Percentiles rank a stretch among this genome's conserved stretches.
Conservation (phyloP, 192 early-diverging fungal genomes). For the Glomus cerebriforme region DNA sequence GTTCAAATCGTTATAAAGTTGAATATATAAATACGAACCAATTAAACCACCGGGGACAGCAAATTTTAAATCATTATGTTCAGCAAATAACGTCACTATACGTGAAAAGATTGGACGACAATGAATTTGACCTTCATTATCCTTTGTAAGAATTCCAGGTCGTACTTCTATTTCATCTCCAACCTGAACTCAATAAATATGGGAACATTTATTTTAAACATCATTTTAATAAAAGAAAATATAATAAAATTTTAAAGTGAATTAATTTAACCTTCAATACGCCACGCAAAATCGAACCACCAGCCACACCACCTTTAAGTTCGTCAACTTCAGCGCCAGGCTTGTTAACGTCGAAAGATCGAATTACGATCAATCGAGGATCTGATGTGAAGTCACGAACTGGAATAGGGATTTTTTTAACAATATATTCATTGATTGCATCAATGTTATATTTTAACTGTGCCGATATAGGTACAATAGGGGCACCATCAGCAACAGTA, state of each 20-base stretch:
- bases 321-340: conserved; percentile 92
- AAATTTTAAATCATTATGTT: conserved; percentile 90
- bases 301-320: conserved; percentile 96
- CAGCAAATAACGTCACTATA: conserved; percentile 86
- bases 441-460: conserved; percentile 99
- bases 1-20: not conserved
- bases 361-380: conserved; percentile 95
- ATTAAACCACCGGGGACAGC: conserved; percentile 99
- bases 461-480: conserved; percentile 97
- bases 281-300: conserved; percentile 93
- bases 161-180: conserved; percentile 97
- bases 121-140: conserved; percentile 76
- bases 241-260: not conserved
- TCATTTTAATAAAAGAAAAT: not conserved
- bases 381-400: conserved; percentile 89
- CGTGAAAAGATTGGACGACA: conserved; percentile 88
- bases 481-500: conserved; percentile 92
- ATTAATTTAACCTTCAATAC: conserved; percentile 63
- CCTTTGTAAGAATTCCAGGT: conserved; percentile 91
- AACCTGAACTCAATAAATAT: conserved; percentile 45
- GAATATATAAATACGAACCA: conserved; percentile 45
- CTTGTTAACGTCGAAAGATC: conserved; percentile 99
- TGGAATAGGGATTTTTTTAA: conserved; percentile 93
- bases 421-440: conserved; percentile 96
- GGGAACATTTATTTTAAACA: not conserved